These are phyloP conservation scores for Aureobasidium sp. DNA, from an alignment of 2,329 filamentous ascomycete genomes.

Conservation along the genomic window DNA sequence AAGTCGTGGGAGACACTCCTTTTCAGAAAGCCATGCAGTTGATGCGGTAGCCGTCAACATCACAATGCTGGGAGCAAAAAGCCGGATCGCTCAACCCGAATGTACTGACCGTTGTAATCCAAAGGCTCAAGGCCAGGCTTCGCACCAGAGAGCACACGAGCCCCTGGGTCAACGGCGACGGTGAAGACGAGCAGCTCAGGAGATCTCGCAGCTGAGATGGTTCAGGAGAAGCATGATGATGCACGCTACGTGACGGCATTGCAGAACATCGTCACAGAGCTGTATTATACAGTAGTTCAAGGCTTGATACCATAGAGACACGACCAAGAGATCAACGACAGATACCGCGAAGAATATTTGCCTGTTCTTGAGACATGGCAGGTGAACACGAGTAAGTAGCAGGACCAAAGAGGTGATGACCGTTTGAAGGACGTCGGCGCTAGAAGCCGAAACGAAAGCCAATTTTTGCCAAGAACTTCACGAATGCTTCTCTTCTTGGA, in stretches of 20 bases:
- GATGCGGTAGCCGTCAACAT: background rate
- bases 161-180: constrained; percentile 2
- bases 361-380: background rate
- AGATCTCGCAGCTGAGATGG: background rate
- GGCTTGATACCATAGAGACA: background rate
- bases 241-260: background rate
- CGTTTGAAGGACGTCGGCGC: background rate
- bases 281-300: background rate
- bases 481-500: background rate
- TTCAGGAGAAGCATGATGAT: background rate
- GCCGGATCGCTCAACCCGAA: background rate
- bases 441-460: background rate
- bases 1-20: background rate
- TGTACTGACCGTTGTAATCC: constrained; percentile 5
- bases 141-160: background rate
- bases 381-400: background rate
- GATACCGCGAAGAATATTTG: too few relatives aligned
- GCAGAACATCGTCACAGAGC: background rate
- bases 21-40: background rate
- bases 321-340: too few relatives aligned
- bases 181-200: background rate
- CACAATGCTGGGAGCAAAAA: background rate
- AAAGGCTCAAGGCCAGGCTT: background rate
- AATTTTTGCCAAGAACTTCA: background rate
- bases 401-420: background rate